Conservation (phyloP, 2,329 filamentous ascomycete genomes). For the Huntiella omanensis region DNA sequence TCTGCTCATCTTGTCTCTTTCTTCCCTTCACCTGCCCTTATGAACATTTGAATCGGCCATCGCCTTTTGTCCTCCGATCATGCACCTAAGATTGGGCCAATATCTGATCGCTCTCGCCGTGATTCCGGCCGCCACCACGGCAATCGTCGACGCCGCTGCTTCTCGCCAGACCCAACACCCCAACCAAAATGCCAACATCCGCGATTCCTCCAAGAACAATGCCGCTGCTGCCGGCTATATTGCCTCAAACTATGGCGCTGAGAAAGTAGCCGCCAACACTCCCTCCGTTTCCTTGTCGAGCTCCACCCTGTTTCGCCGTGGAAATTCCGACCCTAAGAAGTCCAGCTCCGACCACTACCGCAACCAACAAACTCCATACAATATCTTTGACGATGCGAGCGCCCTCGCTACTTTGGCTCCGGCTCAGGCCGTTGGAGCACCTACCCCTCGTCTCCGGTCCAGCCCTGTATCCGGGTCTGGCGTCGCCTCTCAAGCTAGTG, state of each 20-base stretch:
- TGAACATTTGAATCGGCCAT: constrained; percentile 10
- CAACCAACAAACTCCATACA: constrained; percentile 18
- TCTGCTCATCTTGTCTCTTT: constrained; percentile 7
- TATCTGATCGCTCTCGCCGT: constrained; percentile 11
- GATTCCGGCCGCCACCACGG: constrained; percentile 11
- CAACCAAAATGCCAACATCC: not conserved
- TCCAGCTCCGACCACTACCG: constrained; percentile 18
- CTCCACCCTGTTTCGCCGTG: constrained; percentile 6
- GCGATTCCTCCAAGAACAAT: not conserved
- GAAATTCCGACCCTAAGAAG: constrained; percentile 14
- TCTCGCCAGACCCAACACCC: constrained; percentile 9
- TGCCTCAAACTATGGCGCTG: constrained; percentile 1
- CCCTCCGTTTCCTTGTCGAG: constrained; percentile 4
- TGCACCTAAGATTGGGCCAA: constrained; percentile 10
- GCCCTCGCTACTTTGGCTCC: constrained; percentile 96
- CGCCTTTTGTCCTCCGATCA: constrained; percentile 8
- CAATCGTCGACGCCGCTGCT: constrained; percentile 8
- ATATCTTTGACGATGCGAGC: constrained; percentile 56
- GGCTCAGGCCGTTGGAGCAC: constrained; percentile 90
- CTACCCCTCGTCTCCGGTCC: constrained; percentile 41
- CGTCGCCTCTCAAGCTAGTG: constrained; percentile 68
- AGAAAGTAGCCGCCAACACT: constrained; percentile 4
- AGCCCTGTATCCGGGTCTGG: constrained; percentile 41
- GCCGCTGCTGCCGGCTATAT: constrained; percentile 11
- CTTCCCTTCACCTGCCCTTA: constrained; percentile 3